These are phyloP conservation scores for Xerocomellus chrysenteron DNA, from an alignment of 768 basidiomycete species.

Conservation along the genomic window DNA sequence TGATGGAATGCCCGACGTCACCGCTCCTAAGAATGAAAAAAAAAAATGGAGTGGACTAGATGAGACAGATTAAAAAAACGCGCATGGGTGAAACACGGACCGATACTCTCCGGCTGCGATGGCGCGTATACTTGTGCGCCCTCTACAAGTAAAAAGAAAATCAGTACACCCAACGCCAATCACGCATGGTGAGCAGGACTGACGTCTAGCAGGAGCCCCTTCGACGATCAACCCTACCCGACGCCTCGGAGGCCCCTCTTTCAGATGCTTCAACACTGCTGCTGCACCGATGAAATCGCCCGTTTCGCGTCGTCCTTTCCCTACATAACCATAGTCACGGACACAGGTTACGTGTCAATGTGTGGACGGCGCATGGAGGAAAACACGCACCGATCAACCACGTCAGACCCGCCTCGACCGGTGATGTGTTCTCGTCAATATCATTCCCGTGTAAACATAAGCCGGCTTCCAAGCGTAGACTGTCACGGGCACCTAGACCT, in stretches of 20 bases:
- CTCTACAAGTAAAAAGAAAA: conserved; percentile 42
- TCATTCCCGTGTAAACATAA: conserved; percentile 97
- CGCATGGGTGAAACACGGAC: conserved; percentile 38
- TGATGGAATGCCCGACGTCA: conserved; percentile 96
- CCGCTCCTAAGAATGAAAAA: conserved; percentile 42
- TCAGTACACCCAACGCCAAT: background rate
- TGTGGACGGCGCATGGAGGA: background rate
- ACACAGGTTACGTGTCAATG: background rate
- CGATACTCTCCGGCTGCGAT: conserved; percentile 54
- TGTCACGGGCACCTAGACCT: conserved; percentile 91
- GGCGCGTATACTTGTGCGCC: conserved; percentile 73
- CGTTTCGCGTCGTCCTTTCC: conserved; percentile 74
- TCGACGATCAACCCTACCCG: conserved; percentile 83
- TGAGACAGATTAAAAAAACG: conserved; percentile 3
- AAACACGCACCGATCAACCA: conserved; percentile 85
- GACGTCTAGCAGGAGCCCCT: conserved; percentile 84
- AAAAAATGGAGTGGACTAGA: conserved; percentile 17
- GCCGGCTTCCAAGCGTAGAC: conserved; percentile 92
- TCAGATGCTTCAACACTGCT: conserved; percentile 69
- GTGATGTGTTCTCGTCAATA: conserved; percentile 80
- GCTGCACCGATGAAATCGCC: conserved; percentile 80
- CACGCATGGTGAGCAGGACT: conserved; percentile 18
- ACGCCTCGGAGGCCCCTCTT: conserved; percentile 71
- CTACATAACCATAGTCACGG: conserved; percentile 35
- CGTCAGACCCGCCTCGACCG: conserved; percentile 85